Evolutionary conservation across 495 filamentous ascomycete species (phyloP).

Genomic region (Hyaloscypha bicolor): DNA sequence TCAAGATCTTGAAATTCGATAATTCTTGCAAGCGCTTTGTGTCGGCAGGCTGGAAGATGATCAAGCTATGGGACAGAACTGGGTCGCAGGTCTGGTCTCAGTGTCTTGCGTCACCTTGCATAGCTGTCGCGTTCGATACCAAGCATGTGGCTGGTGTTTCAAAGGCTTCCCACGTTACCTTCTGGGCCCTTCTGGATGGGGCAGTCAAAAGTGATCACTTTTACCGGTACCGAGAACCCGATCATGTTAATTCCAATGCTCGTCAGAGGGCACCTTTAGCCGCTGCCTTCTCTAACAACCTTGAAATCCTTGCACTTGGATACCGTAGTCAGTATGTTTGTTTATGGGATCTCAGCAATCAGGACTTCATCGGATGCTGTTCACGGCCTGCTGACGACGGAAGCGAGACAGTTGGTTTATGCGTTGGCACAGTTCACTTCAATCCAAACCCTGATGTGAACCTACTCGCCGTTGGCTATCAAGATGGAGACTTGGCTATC

Average conservation of each 20-base stretch:
- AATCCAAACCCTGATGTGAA: conserved; percentile 10
- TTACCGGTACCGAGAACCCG: background rate
- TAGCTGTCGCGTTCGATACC: background rate
- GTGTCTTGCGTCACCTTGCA: background rate
- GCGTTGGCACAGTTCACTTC: background rate
- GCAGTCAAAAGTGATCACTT: background rate
- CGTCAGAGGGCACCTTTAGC: background rate
- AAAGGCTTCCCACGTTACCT: background rate
- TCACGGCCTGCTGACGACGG: too few relatives aligned
- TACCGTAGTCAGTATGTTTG: background rate
- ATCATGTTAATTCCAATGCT: background rate
- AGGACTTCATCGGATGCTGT: background rate
- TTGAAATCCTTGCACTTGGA: background rate
- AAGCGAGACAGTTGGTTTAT: background rate
- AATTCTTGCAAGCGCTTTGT: background rate
- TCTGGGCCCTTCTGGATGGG: background rate
- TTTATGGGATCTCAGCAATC: background rate
- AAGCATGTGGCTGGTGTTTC: background rate
- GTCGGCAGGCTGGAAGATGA: background rate
- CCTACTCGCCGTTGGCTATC: background rate
- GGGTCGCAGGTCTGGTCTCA: background rate
- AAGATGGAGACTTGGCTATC: conserved; percentile 8
- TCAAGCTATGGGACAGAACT: background rate
- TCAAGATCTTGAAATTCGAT: background rate
- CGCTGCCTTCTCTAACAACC: background rate